phyloP scores from a whole-genome alignment of 2,329 filamentous ascomycete species.

The Karstenula rhodostoma region DNA sequence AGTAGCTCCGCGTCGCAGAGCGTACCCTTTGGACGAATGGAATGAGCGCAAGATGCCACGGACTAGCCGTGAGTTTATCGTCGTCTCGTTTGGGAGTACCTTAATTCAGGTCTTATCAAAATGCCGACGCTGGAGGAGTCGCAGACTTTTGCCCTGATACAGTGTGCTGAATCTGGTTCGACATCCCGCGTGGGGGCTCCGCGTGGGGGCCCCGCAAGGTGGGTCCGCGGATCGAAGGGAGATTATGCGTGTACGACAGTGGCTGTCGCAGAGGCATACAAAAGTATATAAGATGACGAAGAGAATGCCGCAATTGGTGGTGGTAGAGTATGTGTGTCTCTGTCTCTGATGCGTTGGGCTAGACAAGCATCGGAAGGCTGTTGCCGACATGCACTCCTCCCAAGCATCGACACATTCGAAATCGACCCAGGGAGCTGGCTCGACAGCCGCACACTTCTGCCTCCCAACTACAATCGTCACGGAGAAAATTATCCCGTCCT shows the following conservation, averaged over 20 bases:
- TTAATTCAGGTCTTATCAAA: constrained; percentile 12
- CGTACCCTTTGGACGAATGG: constrained; percentile 7
- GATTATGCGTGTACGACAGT: constrained; percentile 9
- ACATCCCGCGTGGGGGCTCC: constrained; percentile 21
- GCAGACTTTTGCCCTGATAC: constrained; percentile 7
- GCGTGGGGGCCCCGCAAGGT: constrained; percentile 11
- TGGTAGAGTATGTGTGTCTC: not conserved
- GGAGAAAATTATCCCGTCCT: constrained; percentile 33
- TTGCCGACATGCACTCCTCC: constrained; percentile 2
- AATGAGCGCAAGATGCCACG: not conserved
- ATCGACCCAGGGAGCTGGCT: constrained; percentile 10
- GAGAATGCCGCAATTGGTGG: constrained; percentile 15
- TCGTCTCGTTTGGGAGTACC: constrained; percentile 10
- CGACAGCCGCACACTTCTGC: constrained; percentile 17
- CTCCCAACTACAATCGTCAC: constrained; percentile 21
- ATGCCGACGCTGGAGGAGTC: constrained; percentile 11
- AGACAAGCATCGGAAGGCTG: constrained; percentile 3
- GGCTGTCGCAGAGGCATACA: not conserved
- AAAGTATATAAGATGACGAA: constrained; percentile 7
- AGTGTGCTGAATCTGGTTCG: constrained; percentile 1
- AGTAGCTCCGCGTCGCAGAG: not conserved
- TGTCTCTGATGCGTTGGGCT: not conserved
- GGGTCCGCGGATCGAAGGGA: not conserved
- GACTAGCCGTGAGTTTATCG: constrained; percentile 1
- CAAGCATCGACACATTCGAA: not conserved